Percentiles rank a stretch among this genome's conserved stretches.
Conservation (phyloP, 345 rosid genomes). For the Ceriops tagal region DNA sequence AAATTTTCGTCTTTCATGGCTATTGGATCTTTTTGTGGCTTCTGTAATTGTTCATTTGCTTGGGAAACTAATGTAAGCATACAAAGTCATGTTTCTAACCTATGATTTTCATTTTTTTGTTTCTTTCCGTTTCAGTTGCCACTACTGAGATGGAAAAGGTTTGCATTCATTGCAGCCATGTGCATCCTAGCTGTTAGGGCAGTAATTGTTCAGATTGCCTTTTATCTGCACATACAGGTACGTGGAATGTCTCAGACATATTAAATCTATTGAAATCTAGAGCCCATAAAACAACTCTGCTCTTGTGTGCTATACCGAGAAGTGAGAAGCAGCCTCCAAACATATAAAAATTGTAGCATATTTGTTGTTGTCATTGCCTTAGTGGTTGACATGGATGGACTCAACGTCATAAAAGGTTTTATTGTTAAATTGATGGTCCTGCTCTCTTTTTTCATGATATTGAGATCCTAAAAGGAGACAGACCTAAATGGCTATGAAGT, state of each 20-base stretch:
- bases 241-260: neutral
- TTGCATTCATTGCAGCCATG: conserved; percentile 88
- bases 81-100: neutral
- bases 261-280: neutral
- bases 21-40: neutral
- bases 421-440: too few relatives aligned
- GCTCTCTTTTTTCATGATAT: too few relatives aligned
- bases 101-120: conserved; percentile 5
- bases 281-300: neutral
- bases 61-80: neutral
- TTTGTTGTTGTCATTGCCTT: too few relatives aligned
- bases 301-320: too few relatives aligned
- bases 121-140: conserved; percentile 57
- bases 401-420: too few relatives aligned
- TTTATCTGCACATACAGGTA: conserved; percentile 90
- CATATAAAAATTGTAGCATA: too few relatives aligned
- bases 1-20: neutral
- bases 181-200: conserved; percentile 95
- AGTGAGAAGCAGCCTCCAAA: too few relatives aligned
- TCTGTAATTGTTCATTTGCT: neutral
- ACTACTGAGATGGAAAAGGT: conserved; percentile 87
- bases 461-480: too few relatives aligned
- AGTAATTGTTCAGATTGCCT: conserved; percentile 85
- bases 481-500: too few relatives aligned
- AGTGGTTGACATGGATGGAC: too few relatives aligned